Evolutionary conservation across 1,284 basidiomycete species (phyloP).

Genomic region (Puccinia polysora): DNA sequence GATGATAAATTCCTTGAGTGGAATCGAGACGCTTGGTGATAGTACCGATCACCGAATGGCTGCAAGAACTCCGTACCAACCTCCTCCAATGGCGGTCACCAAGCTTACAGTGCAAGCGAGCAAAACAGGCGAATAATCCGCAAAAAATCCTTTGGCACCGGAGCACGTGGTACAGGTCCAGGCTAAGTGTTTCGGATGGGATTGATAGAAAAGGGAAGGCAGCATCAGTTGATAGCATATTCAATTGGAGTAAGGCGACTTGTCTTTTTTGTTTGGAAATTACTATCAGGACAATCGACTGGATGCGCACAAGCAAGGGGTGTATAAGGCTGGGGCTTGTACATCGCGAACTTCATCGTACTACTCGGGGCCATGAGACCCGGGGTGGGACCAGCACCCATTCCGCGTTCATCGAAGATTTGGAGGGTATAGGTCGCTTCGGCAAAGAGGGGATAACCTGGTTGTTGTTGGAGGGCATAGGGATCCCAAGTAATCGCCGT

Average conservation of each 20-base stretch:
- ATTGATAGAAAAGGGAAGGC: background rate
- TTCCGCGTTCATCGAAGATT: slow-evolving; percentile 73
- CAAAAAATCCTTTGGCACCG: slow-evolving; percentile 55
- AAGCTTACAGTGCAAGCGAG: slow-evolving; percentile 66
- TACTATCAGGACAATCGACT: too few relatives aligned
- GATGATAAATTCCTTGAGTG: background rate
- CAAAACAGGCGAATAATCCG: slow-evolving; percentile 54
- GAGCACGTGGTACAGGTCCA: slow-evolving; percentile 73
- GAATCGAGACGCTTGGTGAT: too few relatives aligned
- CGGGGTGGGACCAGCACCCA: slow-evolving; percentile 59
- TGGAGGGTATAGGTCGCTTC: slow-evolving; percentile 70
- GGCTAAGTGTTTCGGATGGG: too few relatives aligned
- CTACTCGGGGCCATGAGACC: slow-evolving; percentile 70
- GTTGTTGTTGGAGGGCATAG: slow-evolving; percentile 66
- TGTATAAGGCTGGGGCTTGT: slow-evolving; percentile 72
- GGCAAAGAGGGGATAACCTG: slow-evolving; percentile 66
- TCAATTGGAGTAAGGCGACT: too few relatives aligned
- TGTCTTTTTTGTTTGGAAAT: too few relatives aligned
- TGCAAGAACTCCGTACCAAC: slow-evolving; percentile 31
- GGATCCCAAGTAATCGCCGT: slow-evolving; percentile 75
- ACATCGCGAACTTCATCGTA: slow-evolving; percentile 73
- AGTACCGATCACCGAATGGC: slow-evolving; percentile 4
- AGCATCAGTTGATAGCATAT: too few relatives aligned
- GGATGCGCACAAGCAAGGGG: slow-evolving; percentile 65
- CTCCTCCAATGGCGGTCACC: slow-evolving; percentile 59